These are phyloP conservation scores for Nicotiana benthamiana DNA, from an alignment of 257 asterid genomes.

Conservation along the genomic window DNA sequence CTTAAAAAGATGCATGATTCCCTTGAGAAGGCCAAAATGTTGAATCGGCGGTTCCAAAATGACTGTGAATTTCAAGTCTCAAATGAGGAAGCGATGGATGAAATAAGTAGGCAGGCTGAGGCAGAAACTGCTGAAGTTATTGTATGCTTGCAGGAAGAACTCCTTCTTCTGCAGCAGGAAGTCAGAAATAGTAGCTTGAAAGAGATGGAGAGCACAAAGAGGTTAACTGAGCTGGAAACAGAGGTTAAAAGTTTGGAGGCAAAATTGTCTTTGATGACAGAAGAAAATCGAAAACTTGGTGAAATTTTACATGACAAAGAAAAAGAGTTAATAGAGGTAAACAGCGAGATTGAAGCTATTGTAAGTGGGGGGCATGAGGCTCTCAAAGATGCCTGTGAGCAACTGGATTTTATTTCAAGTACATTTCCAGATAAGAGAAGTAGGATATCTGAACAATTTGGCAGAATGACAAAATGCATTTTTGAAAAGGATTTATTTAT, in stretches of 20 bases:
- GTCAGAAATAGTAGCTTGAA: slow-evolving; percentile 50
- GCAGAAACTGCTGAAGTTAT: slow-evolving; percentile 96
- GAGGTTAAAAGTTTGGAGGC: slow-evolving; percentile 49
- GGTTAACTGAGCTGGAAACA: slow-evolving; percentile 29
- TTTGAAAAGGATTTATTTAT: slow-evolving; percentile 58
- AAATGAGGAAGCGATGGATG: slow-evolving; percentile 66
- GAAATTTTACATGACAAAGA: slow-evolving; percentile 54
- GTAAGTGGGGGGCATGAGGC: slow-evolving; percentile 65
- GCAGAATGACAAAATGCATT: slow-evolving; percentile 44
- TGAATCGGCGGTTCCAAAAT: slow-evolving; percentile 55
- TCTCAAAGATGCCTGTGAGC: slow-evolving; percentile 56
- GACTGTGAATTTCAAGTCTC: slow-evolving; percentile 53
- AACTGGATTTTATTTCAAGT: slow-evolving; percentile 45
- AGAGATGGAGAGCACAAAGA: slow-evolving; percentile 53
- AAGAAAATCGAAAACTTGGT: slow-evolving; percentile 45
- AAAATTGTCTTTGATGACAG: slow-evolving; percentile 23
- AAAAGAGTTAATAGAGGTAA: slow-evolving; percentile 29
- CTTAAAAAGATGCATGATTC: slow-evolving; percentile 77
- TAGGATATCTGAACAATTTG: slow-evolving; percentile 61
- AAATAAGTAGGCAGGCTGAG: slow-evolving; percentile 87
- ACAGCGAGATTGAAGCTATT: slow-evolving; percentile 55
- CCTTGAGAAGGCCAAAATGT: slow-evolving; percentile 73
- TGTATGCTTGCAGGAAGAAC: slow-evolving; percentile 96
- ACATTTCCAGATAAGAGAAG: slow-evolving; percentile 39
- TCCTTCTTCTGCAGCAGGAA: slow-evolving; percentile 70